phyloP scores from a whole-genome alignment of 129 eudicot species.

The Pseudognaphalium luteoalbum region DNA sequence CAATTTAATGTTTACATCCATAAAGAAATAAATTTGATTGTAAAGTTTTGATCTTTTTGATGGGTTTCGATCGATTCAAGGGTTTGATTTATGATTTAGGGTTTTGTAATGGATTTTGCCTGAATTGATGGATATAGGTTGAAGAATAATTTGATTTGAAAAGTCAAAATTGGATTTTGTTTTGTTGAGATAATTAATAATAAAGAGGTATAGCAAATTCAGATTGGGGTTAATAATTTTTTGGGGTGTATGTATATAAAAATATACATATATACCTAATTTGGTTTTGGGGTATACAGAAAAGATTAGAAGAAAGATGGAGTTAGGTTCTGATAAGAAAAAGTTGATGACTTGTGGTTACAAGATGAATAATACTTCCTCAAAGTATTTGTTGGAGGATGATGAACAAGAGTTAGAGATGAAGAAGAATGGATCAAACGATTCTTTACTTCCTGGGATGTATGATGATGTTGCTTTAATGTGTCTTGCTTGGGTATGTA shows the following conservation, averaged over 20 bases:
- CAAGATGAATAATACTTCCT: constrained; percentile 24
- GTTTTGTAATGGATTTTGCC: constrained; percentile 6
- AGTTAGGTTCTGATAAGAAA: not conserved
- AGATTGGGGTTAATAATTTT: constrained; percentile 6
- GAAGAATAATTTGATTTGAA: constrained; percentile 19
- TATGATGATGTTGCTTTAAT: constrained; percentile 57
- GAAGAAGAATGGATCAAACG: constrained; percentile 23
- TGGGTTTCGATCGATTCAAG: constrained; percentile 20
- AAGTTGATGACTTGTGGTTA: constrained; percentile 1
- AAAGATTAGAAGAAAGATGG: not conserved
- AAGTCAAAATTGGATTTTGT: constrained; percentile 18
- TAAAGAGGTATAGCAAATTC: constrained; percentile 29
- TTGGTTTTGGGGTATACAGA: constrained; percentile 19
- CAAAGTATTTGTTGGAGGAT: constrained; percentile 34
- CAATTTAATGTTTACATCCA: constrained; percentile 13
- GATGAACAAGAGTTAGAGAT: constrained; percentile 19
- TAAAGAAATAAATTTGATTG: not conserved
- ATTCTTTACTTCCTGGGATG: constrained; percentile 54
- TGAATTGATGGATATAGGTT: constrained; percentile 10
- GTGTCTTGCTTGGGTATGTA: constrained; percentile 54
- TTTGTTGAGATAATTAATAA: not conserved
- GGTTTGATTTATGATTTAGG: constrained; percentile 6
- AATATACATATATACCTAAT: constrained; percentile 14
- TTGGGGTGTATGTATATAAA: not conserved
- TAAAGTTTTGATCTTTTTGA: constrained; percentile 13